These are phyloP conservation scores for Rhododendron ferrugineum DNA, from an alignment of 148 eudicot genomes.

Conservation along the genomic window DNA sequence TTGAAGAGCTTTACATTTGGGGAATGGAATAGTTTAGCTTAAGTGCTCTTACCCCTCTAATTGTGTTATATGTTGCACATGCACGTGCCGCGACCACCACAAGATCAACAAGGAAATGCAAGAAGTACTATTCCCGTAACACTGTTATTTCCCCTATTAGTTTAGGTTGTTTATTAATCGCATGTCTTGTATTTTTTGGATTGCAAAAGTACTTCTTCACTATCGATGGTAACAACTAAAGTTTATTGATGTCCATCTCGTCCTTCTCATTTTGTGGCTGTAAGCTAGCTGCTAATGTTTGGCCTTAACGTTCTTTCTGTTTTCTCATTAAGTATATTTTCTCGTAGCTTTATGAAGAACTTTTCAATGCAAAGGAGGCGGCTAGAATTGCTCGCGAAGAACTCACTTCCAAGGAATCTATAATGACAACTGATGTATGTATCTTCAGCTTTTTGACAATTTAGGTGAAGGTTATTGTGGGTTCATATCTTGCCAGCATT, in stretches of 20 bases:
- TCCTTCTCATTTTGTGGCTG: not conserved
- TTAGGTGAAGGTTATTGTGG: not conserved
- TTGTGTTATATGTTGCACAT: not conserved
- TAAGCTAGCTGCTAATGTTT: not conserved
- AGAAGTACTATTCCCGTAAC: not conserved
- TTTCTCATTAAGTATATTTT: not conserved
- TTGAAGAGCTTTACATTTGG: not conserved
- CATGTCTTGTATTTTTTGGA: not conserved
- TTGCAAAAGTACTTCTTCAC: not conserved
- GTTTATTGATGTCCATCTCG: not conserved
- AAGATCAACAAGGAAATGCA: not conserved
- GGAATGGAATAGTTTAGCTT: not conserved
- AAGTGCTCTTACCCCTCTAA: not conserved
- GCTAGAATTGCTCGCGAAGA: constrained; percentile 46
- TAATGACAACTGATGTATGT: constrained; percentile 29
- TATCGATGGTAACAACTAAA: not conserved
- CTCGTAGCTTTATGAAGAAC: constrained; percentile 52
- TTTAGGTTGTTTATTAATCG: not conserved
- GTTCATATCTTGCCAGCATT: not conserved
- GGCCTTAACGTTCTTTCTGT: not conserved
- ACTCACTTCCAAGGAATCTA: constrained; percentile 28
- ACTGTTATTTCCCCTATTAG: not conserved
- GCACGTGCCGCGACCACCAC: not conserved
- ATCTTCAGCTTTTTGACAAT: constrained; percentile 1
- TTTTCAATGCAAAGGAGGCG: constrained; percentile 54